A percentile compares a stretch with the other conserved stretches of the same genome.
phyloP scores from a whole-genome alignment of 1,284 basidiomycete species.

The Athelia sp. region DNA sequence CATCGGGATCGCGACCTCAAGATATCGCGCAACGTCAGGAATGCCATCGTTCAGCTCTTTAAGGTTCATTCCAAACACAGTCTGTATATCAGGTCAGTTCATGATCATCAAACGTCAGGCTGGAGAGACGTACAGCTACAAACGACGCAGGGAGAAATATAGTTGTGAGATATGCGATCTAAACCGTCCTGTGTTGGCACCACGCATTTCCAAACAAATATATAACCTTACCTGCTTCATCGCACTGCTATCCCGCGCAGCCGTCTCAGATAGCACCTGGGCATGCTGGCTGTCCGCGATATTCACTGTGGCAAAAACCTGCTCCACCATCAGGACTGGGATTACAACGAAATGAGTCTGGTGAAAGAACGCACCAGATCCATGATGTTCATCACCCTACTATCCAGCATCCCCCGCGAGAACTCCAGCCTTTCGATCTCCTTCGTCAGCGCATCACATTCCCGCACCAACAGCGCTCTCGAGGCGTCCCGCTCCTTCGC shows the following conservation, averaged over 20 bases:
- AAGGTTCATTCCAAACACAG: conserved; percentile 46
- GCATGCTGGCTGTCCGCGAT: conserved; percentile 43
- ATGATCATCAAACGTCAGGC: not conserved
- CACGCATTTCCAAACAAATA: not conserved
- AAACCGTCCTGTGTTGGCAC: not conserved
- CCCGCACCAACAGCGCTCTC: conserved; percentile 29
- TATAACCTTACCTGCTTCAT: conserved; percentile 45
- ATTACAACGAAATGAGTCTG: not conserved
- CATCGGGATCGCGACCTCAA: conserved; percentile 34
- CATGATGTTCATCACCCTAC: conserved; percentile 49
- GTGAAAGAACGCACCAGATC: conserved; percentile 32
- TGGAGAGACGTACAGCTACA: conserved; percentile 34
- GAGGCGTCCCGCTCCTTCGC: conserved; percentile 16
- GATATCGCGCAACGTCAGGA: conserved; percentile 31
- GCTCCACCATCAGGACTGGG: not conserved
- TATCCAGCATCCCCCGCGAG: conserved; percentile 38
- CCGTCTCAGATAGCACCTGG: conserved; percentile 40
- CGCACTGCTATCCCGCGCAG: conserved; percentile 41
- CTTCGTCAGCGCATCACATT: conserved; percentile 36
- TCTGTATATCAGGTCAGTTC: conserved; percentile 14
- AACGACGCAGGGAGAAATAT: conserved; percentile 51
- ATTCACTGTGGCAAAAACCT: conserved; percentile 48
- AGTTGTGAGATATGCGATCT: conserved; percentile 36
- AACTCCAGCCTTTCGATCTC: conserved; percentile 43
- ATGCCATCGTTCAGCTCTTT: conserved; percentile 25